Evolutionary conservation across 2,329 filamentous ascomycete species (phyloP).

Genomic region (Aspergillus fumigatus): DNA sequence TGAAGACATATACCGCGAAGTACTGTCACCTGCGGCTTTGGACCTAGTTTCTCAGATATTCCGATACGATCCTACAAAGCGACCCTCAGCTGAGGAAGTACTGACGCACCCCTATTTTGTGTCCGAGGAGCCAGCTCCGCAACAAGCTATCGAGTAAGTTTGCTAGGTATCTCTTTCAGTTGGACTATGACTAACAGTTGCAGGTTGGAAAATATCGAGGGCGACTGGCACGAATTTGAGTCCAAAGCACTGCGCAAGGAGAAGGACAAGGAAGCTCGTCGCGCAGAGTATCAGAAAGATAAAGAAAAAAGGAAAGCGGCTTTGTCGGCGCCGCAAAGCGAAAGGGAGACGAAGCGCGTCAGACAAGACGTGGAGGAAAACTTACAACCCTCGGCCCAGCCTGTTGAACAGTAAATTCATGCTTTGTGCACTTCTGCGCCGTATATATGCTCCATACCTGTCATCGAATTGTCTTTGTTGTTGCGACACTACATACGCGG

Average conservation of each 20-base stretch:
- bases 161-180: conserved; percentile 1
- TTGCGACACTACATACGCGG: not conserved
- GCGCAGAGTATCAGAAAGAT: conserved; percentile 43
- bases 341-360: conserved; percentile 39
- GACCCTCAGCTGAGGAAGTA: conserved; percentile 79
- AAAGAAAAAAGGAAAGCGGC: conserved; percentile 48
- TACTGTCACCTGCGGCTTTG: conserved; percentile 73
- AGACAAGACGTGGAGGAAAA: conserved; percentile 27
- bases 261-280: conserved; percentile 60
- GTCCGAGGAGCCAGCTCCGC: conserved; percentile 69
- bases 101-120: conserved; percentile 86
- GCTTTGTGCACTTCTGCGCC: not conserved
- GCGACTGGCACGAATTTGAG: conserved; percentile 99
- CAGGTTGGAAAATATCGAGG: conserved; percentile 73
- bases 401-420: conserved; percentile 4
- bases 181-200: conserved; percentile 5
- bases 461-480: not conserved
- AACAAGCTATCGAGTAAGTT: conserved; percentile 75
- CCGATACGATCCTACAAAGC: conserved; percentile 76
- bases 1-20: conserved; percentile 73
- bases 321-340: conserved; percentile 27
- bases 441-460: not conserved
- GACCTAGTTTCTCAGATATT: conserved; percentile 83
- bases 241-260: conserved; percentile 91
- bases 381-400: conserved; percentile 4